Percentiles rank a stretch among this genome's conserved stretches.
Evolutionary conservation across 768 basidiomycete species (phyloP).

Genomic region (Lanmaoa pseudosensibilis): DNA sequence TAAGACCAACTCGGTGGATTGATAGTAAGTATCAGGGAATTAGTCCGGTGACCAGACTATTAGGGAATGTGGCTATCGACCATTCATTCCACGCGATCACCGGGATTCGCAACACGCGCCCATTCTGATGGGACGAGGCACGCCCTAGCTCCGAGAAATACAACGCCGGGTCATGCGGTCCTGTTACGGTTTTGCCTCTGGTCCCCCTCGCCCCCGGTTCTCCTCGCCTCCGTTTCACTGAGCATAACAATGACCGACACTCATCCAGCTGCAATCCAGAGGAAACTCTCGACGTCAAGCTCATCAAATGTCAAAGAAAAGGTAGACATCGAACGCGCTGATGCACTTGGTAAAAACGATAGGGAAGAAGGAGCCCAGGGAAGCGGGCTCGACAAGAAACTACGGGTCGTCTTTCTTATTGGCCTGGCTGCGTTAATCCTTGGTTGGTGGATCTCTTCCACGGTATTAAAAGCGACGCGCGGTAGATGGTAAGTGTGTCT

Average conservation of each 20-base stretch:
- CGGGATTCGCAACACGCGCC: not conserved
- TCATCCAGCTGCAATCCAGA: conserved; percentile 16
- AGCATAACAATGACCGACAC: conserved; percentile 20
- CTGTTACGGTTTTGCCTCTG: conserved; percentile 1
- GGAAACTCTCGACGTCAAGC: conserved; percentile 17
- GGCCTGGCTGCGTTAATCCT: conserved; percentile 62
- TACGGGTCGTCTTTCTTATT: conserved; percentile 48
- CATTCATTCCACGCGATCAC: conserved; percentile 5
- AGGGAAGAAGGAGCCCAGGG: conserved; percentile 5
- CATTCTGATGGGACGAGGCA: not conserved
- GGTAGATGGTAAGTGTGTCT: conserved; percentile 60
- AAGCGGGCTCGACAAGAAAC: conserved; percentile 16
- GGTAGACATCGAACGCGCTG: conserved; percentile 21
- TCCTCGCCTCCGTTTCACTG: not conserved
- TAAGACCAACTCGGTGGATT: too few species aligned
- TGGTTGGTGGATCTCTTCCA: conserved; percentile 86
- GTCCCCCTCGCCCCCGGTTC: not conserved
- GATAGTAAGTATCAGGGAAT: not conserved
- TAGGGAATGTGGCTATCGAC: not conserved
- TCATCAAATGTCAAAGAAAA: conserved; percentile 14
- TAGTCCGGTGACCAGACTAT: too few species aligned
- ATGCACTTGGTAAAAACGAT: conserved; percentile 4
- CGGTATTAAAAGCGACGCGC: conserved; percentile 64
- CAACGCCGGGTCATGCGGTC: not conserved
- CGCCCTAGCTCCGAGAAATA: conserved; percentile 1